phyloP scores from a whole-genome alignment of 2,329 filamentous ascomycete species.

The Ophiostoma ips region DNA sequence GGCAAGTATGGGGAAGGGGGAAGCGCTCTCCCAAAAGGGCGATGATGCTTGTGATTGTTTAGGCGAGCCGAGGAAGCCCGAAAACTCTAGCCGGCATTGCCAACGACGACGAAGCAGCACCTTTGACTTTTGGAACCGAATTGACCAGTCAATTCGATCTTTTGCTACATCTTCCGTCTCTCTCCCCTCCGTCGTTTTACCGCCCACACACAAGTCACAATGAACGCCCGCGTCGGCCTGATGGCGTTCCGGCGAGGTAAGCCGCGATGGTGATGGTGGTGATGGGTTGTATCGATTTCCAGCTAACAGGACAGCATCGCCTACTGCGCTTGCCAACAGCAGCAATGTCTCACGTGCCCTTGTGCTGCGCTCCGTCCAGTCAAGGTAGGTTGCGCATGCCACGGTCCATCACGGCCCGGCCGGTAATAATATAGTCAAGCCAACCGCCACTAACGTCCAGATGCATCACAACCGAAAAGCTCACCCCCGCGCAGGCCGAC shows the following conservation, averaged over 20 bases:
- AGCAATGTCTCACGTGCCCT: slow-evolving; percentile 31
- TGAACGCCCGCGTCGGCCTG: slow-evolving; percentile 44
- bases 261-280: not conserved
- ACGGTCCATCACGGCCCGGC: too few species aligned
- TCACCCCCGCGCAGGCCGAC: slow-evolving; percentile 39
- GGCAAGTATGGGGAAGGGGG: not conserved
- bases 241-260: slow-evolving; percentile 45
- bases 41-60: slow-evolving; percentile 9
- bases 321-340: slow-evolving; percentile 31
- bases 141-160: slow-evolving; percentile 1
- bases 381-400: not conserved
- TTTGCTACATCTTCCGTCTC: slow-evolving; percentile 7
- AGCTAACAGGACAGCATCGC: slow-evolving; percentile 1
- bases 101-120: not conserved
- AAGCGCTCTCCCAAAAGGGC: not conserved
- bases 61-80: slow-evolving; percentile 28
- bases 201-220: slow-evolving; percentile 20
- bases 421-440: too few species aligned
- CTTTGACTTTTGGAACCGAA: not conserved
- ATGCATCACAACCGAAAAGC: slow-evolving; percentile 40
- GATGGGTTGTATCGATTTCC: not conserved
- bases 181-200: slow-evolving; percentile 12
- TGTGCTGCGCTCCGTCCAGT: slow-evolving; percentile 25
- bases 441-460: slow-evolving; percentile 24
- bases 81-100: slow-evolving; percentile 3